Evolutionary conservation across 805 yeast species (phyloP), one percentile per base, ranked within the genome.

Genomic region (Candida ficus): DNA sequence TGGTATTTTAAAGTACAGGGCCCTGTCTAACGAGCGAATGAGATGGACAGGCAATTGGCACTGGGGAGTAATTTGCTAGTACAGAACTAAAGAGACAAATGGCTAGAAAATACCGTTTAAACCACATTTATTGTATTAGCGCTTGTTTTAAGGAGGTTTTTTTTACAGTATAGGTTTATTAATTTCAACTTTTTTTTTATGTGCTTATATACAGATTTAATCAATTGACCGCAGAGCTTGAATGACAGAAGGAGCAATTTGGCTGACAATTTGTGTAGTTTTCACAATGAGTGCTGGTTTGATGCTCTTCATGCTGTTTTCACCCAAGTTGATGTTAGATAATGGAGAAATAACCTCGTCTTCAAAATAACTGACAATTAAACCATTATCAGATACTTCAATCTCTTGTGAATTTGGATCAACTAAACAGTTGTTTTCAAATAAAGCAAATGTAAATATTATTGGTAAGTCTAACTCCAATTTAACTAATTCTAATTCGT

Each of bases 381-480:
- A 48, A 1, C 96, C 96, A 44, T 85, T 82, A 48, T 91, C 96
- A 44, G 89, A 71, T 3, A 90, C 95, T 45, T 80, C 85, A 57
- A 86, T 90, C 60, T 91, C 99, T 44, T 82, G 85, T n/a, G 76
- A 66, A 1, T 95, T 80, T 0, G 99, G 98, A 57, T 91, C 99
- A 20, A 90, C 67, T 19, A 88, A 61, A 9, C 81, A 72, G 38
- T 73, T 66, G 12, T 67, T 55, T 2, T 91, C 95, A 1, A 87
- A 76, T 6, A 84, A 67, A 0, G 95, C 95, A 21, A 83, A 62
- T 0, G 91, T 76, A 50, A 93, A 78, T 29, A 86, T 64, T 14
- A 91, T 61, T 0, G 97, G 95, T 0, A 95, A 91, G 61, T 76
- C 29, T 55, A 70, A 41, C 49, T 68, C 21, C 81, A 76, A 45